Evolutionary conservation across 2,329 filamentous ascomycete species (phyloP), one percentile per base, ranked within the genome.

Genomic region (Decorospora gaudefroyi): DNA sequence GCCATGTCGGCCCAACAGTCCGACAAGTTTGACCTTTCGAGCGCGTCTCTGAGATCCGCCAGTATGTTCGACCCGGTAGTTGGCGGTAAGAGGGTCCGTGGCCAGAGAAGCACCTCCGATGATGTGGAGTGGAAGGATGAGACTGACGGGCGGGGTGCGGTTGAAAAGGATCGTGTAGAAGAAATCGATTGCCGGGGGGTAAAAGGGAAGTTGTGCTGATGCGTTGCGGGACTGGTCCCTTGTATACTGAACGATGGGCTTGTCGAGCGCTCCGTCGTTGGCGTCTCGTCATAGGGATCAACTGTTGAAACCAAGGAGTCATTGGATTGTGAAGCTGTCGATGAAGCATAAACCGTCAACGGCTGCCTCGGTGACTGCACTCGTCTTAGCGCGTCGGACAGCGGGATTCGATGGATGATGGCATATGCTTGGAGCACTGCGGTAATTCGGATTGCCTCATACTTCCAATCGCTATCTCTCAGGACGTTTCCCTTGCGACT

Each of bases 1-100:
- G 63, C 63, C 60, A 72, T 65, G 40, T 70, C 66, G 32, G 42
- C 41, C 69, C 69, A 72, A 31, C 60, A 64, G 15, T 64, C 55
- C 3, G 64, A 62, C 19, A 68, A 41, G 33, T 70, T 53, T 2
- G 66, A 68, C n/a, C 43, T 54, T 18, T 65, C 46, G 26, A 72
- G 55, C 3, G 59, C 53, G 3, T 44, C 42, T 26, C 55, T 55
- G 9, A 71, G 49, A 12, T 49, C 22, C 3, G 19, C 28, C 4
- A 71, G 60, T 21, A 67, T 56, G 1, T 28, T 49, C 6, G 55
- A 12, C 3, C 21, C 28, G 15, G 25, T 51, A 2, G 42, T 30
- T 21, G 34, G 6, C 5, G 57, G 28, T 17, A 46, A n/a, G 1
- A 44, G 8, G 1, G 37, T 30, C 7, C 36, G 15, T 15, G 35